Conservation (phyloP, 2,329 filamentous ascomycete species). For the Venturia effusa region DNA sequence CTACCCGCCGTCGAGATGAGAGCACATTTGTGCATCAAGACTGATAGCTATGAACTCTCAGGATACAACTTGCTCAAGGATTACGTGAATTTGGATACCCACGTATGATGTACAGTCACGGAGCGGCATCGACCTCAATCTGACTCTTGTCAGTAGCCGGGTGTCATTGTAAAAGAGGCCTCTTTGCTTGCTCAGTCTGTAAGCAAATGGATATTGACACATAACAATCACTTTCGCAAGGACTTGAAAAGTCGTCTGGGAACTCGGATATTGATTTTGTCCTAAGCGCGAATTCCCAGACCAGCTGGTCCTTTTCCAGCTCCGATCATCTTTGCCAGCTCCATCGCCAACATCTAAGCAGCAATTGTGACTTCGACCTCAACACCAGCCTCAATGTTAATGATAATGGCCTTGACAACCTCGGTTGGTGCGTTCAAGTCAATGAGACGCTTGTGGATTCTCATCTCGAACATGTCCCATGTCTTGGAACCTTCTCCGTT, state of each 20-base stretch:
- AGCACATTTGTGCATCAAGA: neutral
- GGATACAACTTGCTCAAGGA: neutral
- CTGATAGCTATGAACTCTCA: neutral
- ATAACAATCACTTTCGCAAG: neutral
- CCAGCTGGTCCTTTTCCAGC: neutral
- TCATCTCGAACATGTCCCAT: constrained; percentile 98
- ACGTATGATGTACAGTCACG: no score
- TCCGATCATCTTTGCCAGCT: neutral
- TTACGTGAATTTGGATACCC: neutral
- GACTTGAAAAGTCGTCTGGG: neutral
- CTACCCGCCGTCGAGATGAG: neutral
- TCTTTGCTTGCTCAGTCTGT: no score
- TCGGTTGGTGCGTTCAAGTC: constrained; percentile 96
- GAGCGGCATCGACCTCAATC: no score
- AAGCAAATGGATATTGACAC: no score
- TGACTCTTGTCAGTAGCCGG: no score
- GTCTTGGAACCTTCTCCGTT: constrained; percentile 99
- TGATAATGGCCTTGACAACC: constrained; percentile 92
- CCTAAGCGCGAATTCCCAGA: neutral
- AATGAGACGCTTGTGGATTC: constrained; percentile 97
- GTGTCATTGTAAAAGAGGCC: no score
- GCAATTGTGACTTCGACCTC: constrained; percentile 91
- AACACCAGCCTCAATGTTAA: constrained; percentile 90
- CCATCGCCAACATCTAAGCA: constrained; percentile 41
- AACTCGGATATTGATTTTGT: neutral